Evolutionary conservation across 768 basidiomycete genomes (phyloP), one percentile per base, ranked within the genome.

Genomic region (Ramaria rubella): DNA sequence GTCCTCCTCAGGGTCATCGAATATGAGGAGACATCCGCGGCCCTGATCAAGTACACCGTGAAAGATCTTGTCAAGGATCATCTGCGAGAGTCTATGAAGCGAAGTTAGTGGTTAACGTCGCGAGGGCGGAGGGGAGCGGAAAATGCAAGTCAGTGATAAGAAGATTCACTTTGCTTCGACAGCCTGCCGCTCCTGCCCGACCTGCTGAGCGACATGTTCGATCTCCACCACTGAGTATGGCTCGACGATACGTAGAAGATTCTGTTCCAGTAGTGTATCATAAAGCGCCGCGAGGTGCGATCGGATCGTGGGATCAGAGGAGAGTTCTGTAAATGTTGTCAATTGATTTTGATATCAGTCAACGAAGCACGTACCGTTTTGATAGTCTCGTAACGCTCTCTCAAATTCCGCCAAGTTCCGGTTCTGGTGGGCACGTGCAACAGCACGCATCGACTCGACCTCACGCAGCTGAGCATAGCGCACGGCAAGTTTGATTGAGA

Each of bases 41-140:
- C 92, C 93, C 68, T 98, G 95, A 68, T 98, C 95, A n/a, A 99
- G 77, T 1, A 99, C 94, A 5, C 95, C 95, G 60, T 91, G 81
- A 60, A 98, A 81, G 1, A 94, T 83, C 63, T 94, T 94, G 72
- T 97, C 95, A 34, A 97, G 75, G 60, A 98, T 99, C 95, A 99
- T 98, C 68, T 99, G 95, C 29, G 90, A 93, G 26, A 98, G 73
- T 68, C 94, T 95, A 62, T 5, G 3, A 11, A 30, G 30, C 17
- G 21, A 12, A 30, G 30, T 19, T 5, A 55, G 27, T 36, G 21
- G 23, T 44, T 1, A 43, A 67, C 45, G 64, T 26, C 23, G 27
- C 56, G 17, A 11, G 50, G 11, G n/a, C 15, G 15, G 21, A 36
- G 26, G 24, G 19, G 33, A 19, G 21, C 17, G 54, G 42, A 19